A percentile compares a stretch with the other conserved stretches of the same genome.
Evolutionary conservation across 108 stramenopile species (phyloP).

Genomic region (Parietichytrium sp.): DNA sequence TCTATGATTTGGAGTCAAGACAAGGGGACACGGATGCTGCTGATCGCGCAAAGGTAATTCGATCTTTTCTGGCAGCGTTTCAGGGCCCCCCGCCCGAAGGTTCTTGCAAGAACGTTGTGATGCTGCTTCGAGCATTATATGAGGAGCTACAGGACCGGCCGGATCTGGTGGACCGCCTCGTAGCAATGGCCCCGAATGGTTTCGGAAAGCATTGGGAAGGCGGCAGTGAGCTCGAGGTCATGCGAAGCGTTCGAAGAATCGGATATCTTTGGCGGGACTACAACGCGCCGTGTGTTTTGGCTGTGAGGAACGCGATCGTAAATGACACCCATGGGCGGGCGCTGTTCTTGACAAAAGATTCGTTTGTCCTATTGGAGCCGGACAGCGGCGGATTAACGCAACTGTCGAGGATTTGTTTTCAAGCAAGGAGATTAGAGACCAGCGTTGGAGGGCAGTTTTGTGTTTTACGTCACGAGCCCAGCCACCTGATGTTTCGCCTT

Average conservation of each 20-base stretch:
- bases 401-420: slow-evolving; percentile 16
- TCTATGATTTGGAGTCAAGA: too few species aligned
- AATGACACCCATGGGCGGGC: neutral
- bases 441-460: neutral
- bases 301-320: neutral
- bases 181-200: neutral
- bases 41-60: too few species aligned
- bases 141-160: slow-evolving; percentile 1
- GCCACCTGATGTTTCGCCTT: neutral
- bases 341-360: neutral
- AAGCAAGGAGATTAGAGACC: neutral
- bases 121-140: neutral
- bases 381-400: neutral
- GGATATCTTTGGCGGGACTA: neutral
- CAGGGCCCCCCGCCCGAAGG: too few species aligned
- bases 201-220: slow-evolving; percentile 4
- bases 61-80: too few species aligned
- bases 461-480: slow-evolving; percentile 18
- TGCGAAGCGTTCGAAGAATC: neutral
- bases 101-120: neutral
- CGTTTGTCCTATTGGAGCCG: neutral
- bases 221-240: neutral
- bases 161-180: neutral
- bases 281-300: neutral
- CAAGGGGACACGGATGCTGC: too few species aligned